phyloP scores from a whole-genome alignment of 148 eudicot genomes.

The Beta vulgaris region DNA sequence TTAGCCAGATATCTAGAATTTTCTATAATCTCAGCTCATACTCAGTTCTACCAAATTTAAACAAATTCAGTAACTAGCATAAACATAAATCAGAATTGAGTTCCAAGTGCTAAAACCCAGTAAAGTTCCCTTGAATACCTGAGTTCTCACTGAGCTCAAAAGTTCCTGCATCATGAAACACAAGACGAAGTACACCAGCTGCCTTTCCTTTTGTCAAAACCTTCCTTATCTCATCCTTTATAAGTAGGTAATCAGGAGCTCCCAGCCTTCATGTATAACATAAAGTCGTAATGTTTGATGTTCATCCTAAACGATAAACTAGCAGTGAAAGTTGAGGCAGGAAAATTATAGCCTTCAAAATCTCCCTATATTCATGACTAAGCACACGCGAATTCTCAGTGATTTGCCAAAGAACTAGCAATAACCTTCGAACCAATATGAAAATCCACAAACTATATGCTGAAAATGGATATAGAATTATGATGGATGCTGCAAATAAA shows the following conservation, averaged over 20 bases:
- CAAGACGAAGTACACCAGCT: slow-evolving; percentile 91
- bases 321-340: not conserved
- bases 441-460: not conserved
- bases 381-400: not conserved
- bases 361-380: too few relatives aligned
- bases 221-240: slow-evolving; percentile 70
- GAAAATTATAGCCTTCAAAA: not conserved
- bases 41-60: not conserved
- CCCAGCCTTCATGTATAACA: slow-evolving; percentile 30
- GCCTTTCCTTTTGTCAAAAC: slow-evolving; percentile 82
- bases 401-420: not conserved
- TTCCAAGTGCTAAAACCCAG: not conserved
- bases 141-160: slow-evolving; percentile 56
- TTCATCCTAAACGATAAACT: not conserved
- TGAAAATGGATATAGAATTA: not conserved
- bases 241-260: slow-evolving; percentile 37
- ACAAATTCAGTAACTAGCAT: not conserved
- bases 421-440: not conserved
- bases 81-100: not conserved
- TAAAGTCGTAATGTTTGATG: not conserved
- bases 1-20: not conserved
- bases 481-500: not conserved
- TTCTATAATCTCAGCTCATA: not conserved
- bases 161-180: slow-evolving; percentile 98
- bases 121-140: slow-evolving; percentile 41